Percentiles rank a stretch among this genome's conserved stretches.
Conservation (phyloP, 2,329 filamentous ascomycete species). For the Scortechinia acanthostroma region DNA sequence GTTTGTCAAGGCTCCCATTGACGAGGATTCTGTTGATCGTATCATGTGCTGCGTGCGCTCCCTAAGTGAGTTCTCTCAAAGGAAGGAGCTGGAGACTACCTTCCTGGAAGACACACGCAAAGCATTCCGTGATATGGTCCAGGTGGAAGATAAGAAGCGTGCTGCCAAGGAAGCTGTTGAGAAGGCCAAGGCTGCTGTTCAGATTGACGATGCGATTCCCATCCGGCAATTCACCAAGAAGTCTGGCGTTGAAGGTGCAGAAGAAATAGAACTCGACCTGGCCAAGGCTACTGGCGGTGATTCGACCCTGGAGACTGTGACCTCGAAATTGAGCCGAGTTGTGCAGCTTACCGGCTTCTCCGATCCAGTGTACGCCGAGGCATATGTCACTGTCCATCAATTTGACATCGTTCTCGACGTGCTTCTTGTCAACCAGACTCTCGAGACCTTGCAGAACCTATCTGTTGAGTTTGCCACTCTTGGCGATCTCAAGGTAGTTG, state of each 20-base stretch:
- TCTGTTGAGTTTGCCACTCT: constrained; percentile 98
- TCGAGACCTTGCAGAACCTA: constrained; percentile 90
- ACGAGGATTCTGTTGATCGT: constrained; percentile 95
- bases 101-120: constrained; percentile 92
- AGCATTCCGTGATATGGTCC: constrained; percentile 94
- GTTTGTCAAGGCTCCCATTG: constrained; percentile 93
- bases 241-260: constrained; percentile 71
- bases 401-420: constrained; percentile 98
- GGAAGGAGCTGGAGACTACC: constrained; percentile 83
- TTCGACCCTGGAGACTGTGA: constrained; percentile 71
- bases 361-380: constrained; percentile 96
- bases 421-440: constrained; percentile 92
- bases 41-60: constrained; percentile 97
- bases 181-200: constrained; percentile 86
- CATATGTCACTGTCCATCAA: constrained; percentile 96
- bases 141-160: constrained; percentile 94
- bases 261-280: constrained; percentile 82
- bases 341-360: constrained; percentile 98
- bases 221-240: constrained; percentile 93
- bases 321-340: constrained; percentile 89
- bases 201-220: constrained; percentile 88
- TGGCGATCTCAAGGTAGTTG: constrained; percentile 94
- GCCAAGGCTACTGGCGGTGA: constrained; percentile 93
- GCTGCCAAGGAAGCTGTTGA: constrained; percentile 88
- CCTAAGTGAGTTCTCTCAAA: constrained; percentile 79